Base-by-base conservation (phyloP, 805 yeast genomes). In the Spathaspora sp. region DNA sequence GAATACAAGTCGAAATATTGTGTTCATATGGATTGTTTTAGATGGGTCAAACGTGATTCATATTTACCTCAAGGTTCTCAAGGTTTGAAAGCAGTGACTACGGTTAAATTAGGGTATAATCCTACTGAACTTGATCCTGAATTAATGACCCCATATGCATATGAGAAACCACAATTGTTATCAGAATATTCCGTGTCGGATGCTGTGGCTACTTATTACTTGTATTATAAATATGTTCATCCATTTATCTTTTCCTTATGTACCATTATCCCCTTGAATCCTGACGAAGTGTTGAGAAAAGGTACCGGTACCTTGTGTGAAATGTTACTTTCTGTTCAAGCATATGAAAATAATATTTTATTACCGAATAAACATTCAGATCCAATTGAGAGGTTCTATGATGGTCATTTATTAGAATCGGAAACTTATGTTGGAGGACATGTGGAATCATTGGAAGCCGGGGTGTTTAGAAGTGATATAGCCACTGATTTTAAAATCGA, bases 341-440 rank as follows among this genome's bases (percentile, higher is more conserved):
- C 99, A 0, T 94, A 89, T 63, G 78, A 86, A 49, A 76, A 81
- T 9, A 72, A 78, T 35, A 92, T 96, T 52, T 59, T 94, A 14
- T 75, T 94, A 40, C 99, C 99, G 2, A 96, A 93, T 66, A 94
- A 94, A 69, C 96, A 96, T 61, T 79, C 84, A 6, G 99, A 94
- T 55, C 97, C 98, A 1, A 78, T 87, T n/a, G 98, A 93, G 66
- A 74, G 97, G 60, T 94, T 93, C 64, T 93, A 90, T 67, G 87
- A 94, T 57, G 99, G 98, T 2, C 99, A 94, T 69, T 69, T 94
- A 50, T 67, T 94, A 42, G 97, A 93, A 62, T 86, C 96, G 1
- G 99, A 94, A 68, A 94, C 99, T 0, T 94, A 94, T 64, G 98
- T 94, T 26, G 99, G 99, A 52, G 99, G 99, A 1, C 99, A 94